phyloP scores from a whole-genome alignment of 108 stramenopile genomes.

The Seminavis robusta region DNA sequence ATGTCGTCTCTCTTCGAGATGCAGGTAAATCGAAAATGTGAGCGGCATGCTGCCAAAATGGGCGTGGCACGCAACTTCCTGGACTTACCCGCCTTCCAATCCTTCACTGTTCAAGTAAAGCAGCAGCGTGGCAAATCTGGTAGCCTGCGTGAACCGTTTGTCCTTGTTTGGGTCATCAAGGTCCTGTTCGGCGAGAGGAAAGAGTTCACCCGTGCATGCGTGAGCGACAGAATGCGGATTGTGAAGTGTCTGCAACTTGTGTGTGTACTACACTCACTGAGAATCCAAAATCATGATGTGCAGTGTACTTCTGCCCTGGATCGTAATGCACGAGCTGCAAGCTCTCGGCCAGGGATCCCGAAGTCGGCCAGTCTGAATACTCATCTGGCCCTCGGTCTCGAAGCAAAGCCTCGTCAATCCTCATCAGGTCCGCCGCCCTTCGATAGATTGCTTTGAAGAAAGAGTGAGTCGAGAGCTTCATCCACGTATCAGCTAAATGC shows the following conservation, averaged over 20 bases:
- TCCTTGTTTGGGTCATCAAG: no score
- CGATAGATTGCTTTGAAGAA: slow-evolving; percentile 90
- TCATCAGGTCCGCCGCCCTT: slow-evolving; percentile 76
- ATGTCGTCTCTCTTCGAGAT: slow-evolving; percentile 47
- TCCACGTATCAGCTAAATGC: no score
- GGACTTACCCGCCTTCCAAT: slow-evolving; percentile 68
- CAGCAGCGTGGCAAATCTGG: slow-evolving; percentile 75
- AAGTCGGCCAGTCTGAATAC: slow-evolving; percentile 36
- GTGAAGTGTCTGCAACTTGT: no score
- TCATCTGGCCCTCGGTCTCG: slow-evolving; percentile 46
- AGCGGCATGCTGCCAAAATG: no score
- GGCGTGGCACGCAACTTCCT: no score
- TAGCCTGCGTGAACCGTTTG: slow-evolving; percentile 42
- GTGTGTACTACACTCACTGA: slow-evolving; percentile 37
- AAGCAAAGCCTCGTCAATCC: slow-evolving; percentile 79
- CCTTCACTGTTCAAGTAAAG: slow-evolving; percentile 79
- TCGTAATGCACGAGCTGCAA: slow-evolving; percentile 90
- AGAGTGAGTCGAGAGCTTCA: no score
- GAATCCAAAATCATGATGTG: slow-evolving; percentile 89
- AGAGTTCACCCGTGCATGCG: slow-evolving; percentile 32
- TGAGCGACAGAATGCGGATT: no score
- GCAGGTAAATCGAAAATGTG: no score
- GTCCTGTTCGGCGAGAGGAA: no score
- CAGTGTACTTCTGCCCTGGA: slow-evolving; percentile 9
- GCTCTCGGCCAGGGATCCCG: slow-evolving; percentile 55